phyloP scores from a whole-genome alignment of 805 yeast species.

The Wickerhamiella musiphila region DNA sequence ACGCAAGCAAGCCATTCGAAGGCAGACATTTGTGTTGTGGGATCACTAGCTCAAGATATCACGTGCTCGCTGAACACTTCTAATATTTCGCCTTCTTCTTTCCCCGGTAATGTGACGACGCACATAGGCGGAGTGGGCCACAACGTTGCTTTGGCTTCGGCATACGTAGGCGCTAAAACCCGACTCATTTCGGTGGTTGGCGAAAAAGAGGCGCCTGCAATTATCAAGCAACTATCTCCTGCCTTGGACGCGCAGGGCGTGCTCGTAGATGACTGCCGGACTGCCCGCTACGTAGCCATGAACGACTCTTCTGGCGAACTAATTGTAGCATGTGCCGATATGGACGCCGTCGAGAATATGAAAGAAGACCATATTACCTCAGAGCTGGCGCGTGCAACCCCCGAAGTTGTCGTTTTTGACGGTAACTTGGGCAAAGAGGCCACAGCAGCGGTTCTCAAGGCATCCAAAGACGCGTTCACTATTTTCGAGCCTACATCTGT shows the following conservation, averaged over 20 bases:
- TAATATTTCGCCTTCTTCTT: slow-evolving; percentile 34
- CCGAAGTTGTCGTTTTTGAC: slow-evolving; percentile 43
- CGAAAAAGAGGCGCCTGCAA: slow-evolving; percentile 24
- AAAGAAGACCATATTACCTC: slow-evolving; percentile 27
- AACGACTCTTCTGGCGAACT: slow-evolving; percentile 48
- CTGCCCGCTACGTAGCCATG: slow-evolving; percentile 61
- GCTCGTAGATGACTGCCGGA: slow-evolving; percentile 19
- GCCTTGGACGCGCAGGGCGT: slow-evolving; percentile 26
- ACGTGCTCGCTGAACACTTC: slow-evolving; percentile 31
- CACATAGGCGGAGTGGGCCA: slow-evolving; percentile 75
- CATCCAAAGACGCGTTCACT: slow-evolving; percentile 15
- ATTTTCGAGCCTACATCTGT: slow-evolving; percentile 67
- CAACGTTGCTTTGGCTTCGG: slow-evolving; percentile 54
- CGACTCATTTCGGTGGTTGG: slow-evolving; percentile 11
- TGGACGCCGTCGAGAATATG: slow-evolving; percentile 46
- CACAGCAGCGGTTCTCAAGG: slow-evolving; percentile 23
- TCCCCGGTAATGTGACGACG: slow-evolving; percentile 43
- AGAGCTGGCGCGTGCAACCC: slow-evolving; percentile 27
- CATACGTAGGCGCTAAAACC: slow-evolving; percentile 18
- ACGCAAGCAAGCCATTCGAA: background rate
- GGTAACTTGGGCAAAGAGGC: slow-evolving; percentile 40
- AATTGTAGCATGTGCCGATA: slow-evolving; percentile 67
- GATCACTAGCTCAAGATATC: slow-evolving; percentile 63
- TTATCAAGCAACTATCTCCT: slow-evolving; percentile 13
- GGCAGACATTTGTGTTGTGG: slow-evolving; percentile 33